Evolutionary conservation across 2,329 filamentous ascomycete species (phyloP).

Genomic region (Metarhizium sp.): DNA sequence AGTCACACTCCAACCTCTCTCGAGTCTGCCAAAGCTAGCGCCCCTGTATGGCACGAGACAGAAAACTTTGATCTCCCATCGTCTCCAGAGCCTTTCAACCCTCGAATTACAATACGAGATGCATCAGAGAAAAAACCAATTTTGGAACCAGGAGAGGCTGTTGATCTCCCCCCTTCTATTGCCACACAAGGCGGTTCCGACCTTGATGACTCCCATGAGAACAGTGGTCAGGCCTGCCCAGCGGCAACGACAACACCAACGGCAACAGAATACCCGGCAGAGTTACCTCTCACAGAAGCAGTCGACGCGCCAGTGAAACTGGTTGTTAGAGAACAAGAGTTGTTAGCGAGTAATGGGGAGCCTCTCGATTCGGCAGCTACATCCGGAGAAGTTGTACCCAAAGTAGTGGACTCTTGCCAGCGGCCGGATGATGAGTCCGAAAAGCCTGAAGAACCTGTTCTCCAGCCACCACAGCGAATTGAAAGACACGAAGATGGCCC

Average conservation of each 20-base stretch:
- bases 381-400: neutral
- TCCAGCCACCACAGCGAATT: neutral
- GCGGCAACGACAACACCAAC: neutral
- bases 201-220: neutral
- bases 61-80: slow-evolving; percentile 6
- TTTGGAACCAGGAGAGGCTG: neutral
- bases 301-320: neutral
- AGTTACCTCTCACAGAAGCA: neutral
- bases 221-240: neutral
- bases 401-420: neutral
- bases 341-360: neutral
- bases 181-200: neutral
- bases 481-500: neutral
- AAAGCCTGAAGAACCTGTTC: neutral
- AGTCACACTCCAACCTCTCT: neutral
- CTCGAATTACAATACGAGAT: neutral
- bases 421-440: neutral
- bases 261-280: neutral
- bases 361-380: neutral
- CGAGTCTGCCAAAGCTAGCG: neutral
- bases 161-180: neutral
- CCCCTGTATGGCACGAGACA: neutral
- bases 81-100: slow-evolving; percentile 1
- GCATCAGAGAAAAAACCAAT: neutral
- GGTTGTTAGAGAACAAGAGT: neutral